Base-by-base conservation (phyloP, 768 basidiomycete species). In the Podaxis carcinomalis region DNA sequence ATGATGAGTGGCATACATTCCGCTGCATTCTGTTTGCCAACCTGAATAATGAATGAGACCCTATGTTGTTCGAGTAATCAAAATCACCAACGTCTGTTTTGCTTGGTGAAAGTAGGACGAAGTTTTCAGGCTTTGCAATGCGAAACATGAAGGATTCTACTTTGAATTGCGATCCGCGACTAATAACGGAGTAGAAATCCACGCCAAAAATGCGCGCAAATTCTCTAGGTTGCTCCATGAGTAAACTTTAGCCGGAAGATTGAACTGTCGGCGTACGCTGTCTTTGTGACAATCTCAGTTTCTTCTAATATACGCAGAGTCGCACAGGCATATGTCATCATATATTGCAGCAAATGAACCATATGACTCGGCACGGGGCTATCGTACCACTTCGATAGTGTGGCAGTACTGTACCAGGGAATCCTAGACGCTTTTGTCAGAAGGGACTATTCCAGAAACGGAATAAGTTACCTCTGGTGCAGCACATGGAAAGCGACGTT, bases 91-190 rank as follows among this genome's bases (percentile, higher is more conserved):
- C 95, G 71, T 97, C 90, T 58, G 81, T 77, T 72, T 86, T 90
- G 64, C 88, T 95, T 0, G 97, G 97, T 0, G 96, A 98, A 11
- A 96, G 76, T 4, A 99, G 77, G 21, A 98, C 83, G 65, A 95
- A 95, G 65, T 83, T 91, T 71, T 98, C 97, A 0, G 97, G 95
- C 72, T 98, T 98, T 16, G 92, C 92, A 51, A 98, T 94, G 19
- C 95, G 87, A 72, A 97, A 95, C 89, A 99, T 89, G 76, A 99
- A 96, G 0, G 95, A 95, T 75, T 99, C 97, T 27, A 98, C 97
- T 75, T 98, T 99, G 80, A 94, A 98, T 68, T 99, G 97, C 0
- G 95, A 97, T 0, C 97, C 97, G 35, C 97, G 86, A 62, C 86
- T 94, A 64, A 97, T 84, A 35, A 98, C 95, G 3, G 95, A 97